Conservation (phyloP, 169 alveolate genomes). For the Neospora caninum region DNA sequence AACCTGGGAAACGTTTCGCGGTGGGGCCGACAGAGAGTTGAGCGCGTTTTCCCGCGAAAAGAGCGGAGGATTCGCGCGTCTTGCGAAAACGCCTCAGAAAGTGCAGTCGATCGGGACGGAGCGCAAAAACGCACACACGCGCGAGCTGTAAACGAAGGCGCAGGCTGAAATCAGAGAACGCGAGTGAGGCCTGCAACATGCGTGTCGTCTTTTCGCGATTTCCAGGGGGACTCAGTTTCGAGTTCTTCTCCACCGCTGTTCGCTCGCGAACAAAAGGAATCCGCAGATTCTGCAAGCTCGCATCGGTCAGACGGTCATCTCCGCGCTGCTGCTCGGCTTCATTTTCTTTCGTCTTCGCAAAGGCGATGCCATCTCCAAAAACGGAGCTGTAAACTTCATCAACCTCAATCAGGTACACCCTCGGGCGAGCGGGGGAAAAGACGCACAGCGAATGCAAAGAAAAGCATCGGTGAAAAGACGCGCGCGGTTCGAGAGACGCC, state of each 20-base stretch:
- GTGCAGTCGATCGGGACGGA: too few relatives aligned
- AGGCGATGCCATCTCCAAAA: constrained; percentile 56
- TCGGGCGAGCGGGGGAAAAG: not conserved
- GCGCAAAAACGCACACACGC: too few relatives aligned
- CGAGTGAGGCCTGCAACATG: too few relatives aligned
- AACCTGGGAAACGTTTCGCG: too few relatives aligned
- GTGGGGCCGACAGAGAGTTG: too few relatives aligned
- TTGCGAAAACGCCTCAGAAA: too few relatives aligned
- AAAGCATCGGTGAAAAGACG: not conserved
- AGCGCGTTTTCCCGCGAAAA: too few relatives aligned
- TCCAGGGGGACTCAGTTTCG: constrained; percentile 44
- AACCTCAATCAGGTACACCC: constrained; percentile 62
- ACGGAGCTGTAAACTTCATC: constrained; percentile 67
- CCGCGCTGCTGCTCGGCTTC: constrained; percentile 63
- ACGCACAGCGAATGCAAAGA: not conserved
- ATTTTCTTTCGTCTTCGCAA: constrained; percentile 51
- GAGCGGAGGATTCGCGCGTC: too few relatives aligned
- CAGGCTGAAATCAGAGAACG: too few relatives aligned
- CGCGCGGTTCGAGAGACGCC: too few relatives aligned
- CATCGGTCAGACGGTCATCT: constrained; percentile 60
- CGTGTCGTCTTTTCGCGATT: not conserved
- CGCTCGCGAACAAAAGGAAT: constrained; percentile 63
- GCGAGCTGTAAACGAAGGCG: too few relatives aligned
- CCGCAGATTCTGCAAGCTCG: constrained; percentile 66
- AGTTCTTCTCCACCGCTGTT: constrained; percentile 57